Conservation (phyloP, 78 protist genomes). For the Dictyostelium firmibasis region DNA sequence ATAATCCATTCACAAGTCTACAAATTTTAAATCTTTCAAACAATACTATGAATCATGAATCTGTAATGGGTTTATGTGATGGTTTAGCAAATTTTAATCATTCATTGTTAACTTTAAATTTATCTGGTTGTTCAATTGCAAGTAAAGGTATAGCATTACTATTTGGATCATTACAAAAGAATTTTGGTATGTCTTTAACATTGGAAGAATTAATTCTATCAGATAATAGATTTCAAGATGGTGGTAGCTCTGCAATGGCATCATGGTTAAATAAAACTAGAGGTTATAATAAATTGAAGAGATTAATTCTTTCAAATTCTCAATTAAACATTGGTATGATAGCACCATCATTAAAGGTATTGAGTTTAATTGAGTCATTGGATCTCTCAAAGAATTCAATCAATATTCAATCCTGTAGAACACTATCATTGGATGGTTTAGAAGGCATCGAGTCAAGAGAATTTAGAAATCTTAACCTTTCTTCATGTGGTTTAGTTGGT, state of each 20-base stretch:
- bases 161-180: slow-evolving; percentile 25
- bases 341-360: slow-evolving; percentile 1
- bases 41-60: slow-evolving; percentile 37
- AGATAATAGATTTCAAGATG: slow-evolving; percentile 58
- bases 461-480: background rate
- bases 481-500: slow-evolving; percentile 41
- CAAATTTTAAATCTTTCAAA: slow-evolving; percentile 40
- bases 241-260: slow-evolving; percentile 25
- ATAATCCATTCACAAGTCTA: background rate
- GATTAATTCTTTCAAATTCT: background rate
- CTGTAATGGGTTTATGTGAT: slow-evolving; percentile 11
- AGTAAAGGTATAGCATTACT: slow-evolving; percentile 24
- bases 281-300: slow-evolving; percentile 2
- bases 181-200: slow-evolving; percentile 68
- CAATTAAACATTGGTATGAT: slow-evolving; percentile 9
- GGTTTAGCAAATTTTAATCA: slow-evolving; percentile 57
- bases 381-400: slow-evolving; percentile 56
- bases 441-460: background rate
- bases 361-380: background rate
- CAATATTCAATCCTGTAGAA: background rate
- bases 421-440: slow-evolving; percentile 16
- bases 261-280: slow-evolving; percentile 35
- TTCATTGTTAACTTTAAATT: background rate
- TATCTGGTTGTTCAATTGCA: slow-evolving; percentile 50
- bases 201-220: slow-evolving; percentile 19